Evolutionary conservation across 495 filamentous ascomycete genomes (phyloP), one percentile per base, ranked within the genome.

Genomic region (Penicillium waksmanii): DNA sequence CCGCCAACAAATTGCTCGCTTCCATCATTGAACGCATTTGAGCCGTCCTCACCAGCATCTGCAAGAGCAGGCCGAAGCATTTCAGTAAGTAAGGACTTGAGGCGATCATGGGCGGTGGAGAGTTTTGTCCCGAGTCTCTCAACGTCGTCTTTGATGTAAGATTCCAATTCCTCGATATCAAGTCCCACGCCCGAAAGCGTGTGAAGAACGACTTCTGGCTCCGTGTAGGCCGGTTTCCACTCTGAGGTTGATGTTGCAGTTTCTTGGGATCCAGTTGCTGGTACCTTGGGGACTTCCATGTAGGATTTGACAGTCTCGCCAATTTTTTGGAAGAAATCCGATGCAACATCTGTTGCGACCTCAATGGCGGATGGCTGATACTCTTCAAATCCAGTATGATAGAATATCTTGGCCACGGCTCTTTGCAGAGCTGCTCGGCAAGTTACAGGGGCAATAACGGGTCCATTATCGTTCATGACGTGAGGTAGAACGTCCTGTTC

Each of bases 1-100:
- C 95, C 95, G 38, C 90, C 90, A 52, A 97, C 85, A 65, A 99
- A 99, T 72, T 98, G 94, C 62, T 99, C 95, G 66, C 92, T 96
- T 57, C 93, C 94, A 67, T 99, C 95, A 58, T 93, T 87, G 77
- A 99, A 99, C 1, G 92, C 90, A 58, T 87, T 88, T 5, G 88
- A 91, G 18, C 96, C 95, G 69, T 98, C 96, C 33, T 87, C 86
- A 49, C 89, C 88, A 35, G 78, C 86, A 66, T 94, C 89, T 50
- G 80, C 82, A 21, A 98, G 86, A 51, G 93, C 95, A 47, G 95
- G 95, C 17, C 95, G 92, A 34, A 97, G 81, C 18, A 98, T 84
- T 64, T 99, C 95, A 31, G 92, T 85, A 38, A 97, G 83, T 71
- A 98, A 88, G 8, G 86, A 84, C 67, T 90, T 95, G 84, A 98